A percentile compares a stretch with the other conserved stretches of the same genome.
Evolutionary conservation across 75 land plant genomes (phyloP).

Genomic region (Pinus taeda): DNA sequence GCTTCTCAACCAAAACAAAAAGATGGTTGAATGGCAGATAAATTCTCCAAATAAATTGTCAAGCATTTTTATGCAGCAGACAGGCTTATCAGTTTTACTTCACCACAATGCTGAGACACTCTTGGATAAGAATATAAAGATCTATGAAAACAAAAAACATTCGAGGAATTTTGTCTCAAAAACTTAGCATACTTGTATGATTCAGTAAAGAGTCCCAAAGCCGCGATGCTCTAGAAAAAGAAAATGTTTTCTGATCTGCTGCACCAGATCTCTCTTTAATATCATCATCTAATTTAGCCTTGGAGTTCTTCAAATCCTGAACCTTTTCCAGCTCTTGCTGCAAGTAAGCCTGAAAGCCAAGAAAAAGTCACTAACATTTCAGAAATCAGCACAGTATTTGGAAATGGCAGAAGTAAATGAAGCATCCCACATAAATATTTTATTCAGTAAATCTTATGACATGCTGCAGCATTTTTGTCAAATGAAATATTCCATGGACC

Average conservation of each 20-base stretch:
- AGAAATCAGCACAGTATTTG: background rate
- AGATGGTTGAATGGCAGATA: background rate
- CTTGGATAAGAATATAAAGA: background rate
- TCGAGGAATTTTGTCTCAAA: background rate
- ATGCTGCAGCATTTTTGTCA: background rate
- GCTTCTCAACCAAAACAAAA: background rate
- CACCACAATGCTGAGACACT: background rate
- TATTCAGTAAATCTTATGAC: no score
- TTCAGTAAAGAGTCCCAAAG: constrained; percentile 89
- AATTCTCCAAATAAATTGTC: background rate
- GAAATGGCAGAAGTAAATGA: background rate
- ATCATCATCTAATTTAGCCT: constrained; percentile 67
- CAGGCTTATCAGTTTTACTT: background rate
- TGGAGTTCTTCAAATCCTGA: constrained; percentile 65
- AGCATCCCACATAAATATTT: background rate
- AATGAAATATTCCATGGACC: background rate
- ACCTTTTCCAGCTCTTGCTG: constrained; percentile 97
- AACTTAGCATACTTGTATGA: constrained; percentile 52
- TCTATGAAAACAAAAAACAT: background rate
- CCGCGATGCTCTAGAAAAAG: constrained; percentile 82
- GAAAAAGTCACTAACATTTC: background rate
- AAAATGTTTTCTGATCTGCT: constrained; percentile 46
- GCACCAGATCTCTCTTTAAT: constrained; percentile 52
- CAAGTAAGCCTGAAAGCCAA: constrained; percentile 72
- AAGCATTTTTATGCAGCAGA: background rate